A percentile compares a stretch with the other conserved stretches of the same genome.
phyloP scores from a whole-genome alignment of 2,329 filamentous ascomycete genomes.

The Fusarium floridanum region DNA sequence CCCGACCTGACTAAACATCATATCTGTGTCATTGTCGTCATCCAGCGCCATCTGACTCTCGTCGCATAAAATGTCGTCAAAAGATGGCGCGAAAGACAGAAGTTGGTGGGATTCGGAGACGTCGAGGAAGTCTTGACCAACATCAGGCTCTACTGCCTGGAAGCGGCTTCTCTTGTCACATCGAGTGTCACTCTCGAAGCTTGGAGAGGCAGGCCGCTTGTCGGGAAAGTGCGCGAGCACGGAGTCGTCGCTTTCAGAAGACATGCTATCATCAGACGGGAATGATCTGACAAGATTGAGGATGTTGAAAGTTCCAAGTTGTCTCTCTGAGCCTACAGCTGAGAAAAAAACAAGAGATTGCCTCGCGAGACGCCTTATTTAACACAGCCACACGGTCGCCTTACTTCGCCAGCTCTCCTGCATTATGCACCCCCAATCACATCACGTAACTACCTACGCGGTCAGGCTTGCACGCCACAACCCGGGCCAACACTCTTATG shows the following conservation, averaged over 20 bases:
- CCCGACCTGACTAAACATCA: accelerated
- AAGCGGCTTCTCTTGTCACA: background rate
- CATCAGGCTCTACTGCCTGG: background rate
- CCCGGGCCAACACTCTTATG: background rate
- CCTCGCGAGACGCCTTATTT: background rate
- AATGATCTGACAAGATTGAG: background rate
- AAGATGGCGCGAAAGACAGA: background rate
- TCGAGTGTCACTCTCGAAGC: background rate
- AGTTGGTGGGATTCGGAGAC: background rate
- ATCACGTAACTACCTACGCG: background rate
- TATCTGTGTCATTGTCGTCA: background rate
- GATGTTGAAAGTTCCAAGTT: background rate
- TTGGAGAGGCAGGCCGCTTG: background rate
- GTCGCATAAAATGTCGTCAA: background rate
- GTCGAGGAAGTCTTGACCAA: background rate
- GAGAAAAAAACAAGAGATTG: background rate
- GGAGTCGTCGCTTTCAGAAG: background rate
- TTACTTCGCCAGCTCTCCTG: background rate
- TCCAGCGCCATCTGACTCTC: background rate
- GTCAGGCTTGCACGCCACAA: background rate
- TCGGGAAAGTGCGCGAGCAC: background rate
- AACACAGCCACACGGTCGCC: background rate
- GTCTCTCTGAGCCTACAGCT: background rate
- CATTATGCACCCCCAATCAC: background rate
- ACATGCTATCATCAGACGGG: background rate